Conservation (phyloP, 2,329 filamentous ascomycete species). For the Fusarium sp. region DNA sequence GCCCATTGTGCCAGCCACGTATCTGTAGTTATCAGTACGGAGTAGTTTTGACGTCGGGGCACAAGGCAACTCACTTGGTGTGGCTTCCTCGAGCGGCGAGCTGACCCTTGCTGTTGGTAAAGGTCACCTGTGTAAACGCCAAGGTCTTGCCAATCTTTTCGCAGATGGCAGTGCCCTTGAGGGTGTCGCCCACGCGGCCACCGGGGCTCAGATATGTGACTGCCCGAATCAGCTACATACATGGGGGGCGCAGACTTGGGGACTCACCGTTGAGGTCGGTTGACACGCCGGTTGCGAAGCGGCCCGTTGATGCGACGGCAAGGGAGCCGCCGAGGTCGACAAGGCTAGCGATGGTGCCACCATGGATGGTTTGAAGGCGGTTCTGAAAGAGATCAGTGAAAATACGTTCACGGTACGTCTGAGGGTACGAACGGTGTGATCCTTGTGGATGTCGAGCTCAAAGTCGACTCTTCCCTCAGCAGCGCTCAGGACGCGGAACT, state of each 20-base stretch:
- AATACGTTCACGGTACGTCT: fast-evolving
- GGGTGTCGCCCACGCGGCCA: slow-evolving; percentile 66
- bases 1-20: slow-evolving; percentile 54
- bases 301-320: slow-evolving; percentile 72
- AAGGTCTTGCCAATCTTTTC: slow-evolving; percentile 76
- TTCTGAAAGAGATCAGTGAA: slow-evolving; percentile 63
- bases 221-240: slow-evolving; percentile 45
- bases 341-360: slow-evolving; percentile 82
- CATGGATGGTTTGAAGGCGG: slow-evolving; percentile 80
- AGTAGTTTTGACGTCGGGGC: fast-evolving
- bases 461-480: slow-evolving; percentile 77
- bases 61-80: slow-evolving; percentile 65
- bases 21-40: slow-evolving; percentile 48
- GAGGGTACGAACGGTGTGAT: slow-evolving; percentile 75
- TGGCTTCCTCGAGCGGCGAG: slow-evolving; percentile 73
- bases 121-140: slow-evolving; percentile 71
- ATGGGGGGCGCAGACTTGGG: neutral
- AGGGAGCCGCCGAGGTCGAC: slow-evolving; percentile 75
- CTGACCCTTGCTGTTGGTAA: slow-evolving; percentile 69
- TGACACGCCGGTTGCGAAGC: slow-evolving; percentile 73
- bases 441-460: slow-evolving; percentile 78
- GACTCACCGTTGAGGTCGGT: slow-evolving; percentile 71
- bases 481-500: slow-evolving; percentile 77
- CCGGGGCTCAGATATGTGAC: slow-evolving; percentile 73
- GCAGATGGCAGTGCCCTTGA: slow-evolving; percentile 68